Percentiles rank a stretch among this genome's conserved stretches.
Evolutionary conservation across 257 asterid genomes (phyloP).

Genomic region (Scutellaria galericulata): DNA sequence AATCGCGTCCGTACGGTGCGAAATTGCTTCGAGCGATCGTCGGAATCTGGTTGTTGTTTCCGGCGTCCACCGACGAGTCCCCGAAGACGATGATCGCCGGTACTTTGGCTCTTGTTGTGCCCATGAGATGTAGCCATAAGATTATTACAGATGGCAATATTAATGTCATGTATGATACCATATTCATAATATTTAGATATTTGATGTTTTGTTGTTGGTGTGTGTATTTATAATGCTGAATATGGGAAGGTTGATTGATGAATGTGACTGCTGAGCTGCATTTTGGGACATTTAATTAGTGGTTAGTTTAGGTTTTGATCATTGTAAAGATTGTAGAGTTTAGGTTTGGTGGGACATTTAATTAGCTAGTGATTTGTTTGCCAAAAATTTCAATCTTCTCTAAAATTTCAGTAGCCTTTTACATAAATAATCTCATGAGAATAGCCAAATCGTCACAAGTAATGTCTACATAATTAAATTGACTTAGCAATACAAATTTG

Average conservation of each 20-base stretch:
- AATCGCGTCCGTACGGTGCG: constrained; percentile 83
- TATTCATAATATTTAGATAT: background rate
- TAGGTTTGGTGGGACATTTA: no score
- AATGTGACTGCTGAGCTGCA: background rate
- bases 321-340: no score
- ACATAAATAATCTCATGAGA: no score
- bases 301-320: no score
- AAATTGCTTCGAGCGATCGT: constrained; percentile 80
- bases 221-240: background rate
- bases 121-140: constrained; percentile 11
- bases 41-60: constrained; percentile 73
- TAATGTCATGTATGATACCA: background rate
- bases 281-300: background rate
- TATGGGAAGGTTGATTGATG: background rate
- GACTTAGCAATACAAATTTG: no score
- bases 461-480: no score
- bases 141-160: background rate
- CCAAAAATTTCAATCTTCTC: no score
- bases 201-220: background rate
- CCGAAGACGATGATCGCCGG: constrained; percentile 84
- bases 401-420: no score
- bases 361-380: no score
- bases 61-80: constrained; percentile 91
- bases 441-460: no score
- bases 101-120: constrained; percentile 42